Evolutionary conservation across 345 rosid genomes (phyloP).

Genomic region (Salix viminalis): DNA sequence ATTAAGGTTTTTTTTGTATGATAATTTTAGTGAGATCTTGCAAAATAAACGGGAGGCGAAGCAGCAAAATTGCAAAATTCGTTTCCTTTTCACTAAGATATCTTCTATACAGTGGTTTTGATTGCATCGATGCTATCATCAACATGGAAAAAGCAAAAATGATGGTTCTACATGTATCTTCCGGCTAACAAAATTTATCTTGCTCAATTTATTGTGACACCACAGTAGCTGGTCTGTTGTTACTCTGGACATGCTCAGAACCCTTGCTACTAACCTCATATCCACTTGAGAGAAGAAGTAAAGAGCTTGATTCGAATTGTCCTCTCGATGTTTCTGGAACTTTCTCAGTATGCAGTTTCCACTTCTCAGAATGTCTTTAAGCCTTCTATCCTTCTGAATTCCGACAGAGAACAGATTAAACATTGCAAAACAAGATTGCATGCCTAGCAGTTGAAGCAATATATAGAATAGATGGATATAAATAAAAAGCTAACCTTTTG

Average conservation of each 20-base stretch:
- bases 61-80: not conserved
- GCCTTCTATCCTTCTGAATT: constrained; percentile 64
- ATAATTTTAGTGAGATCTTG: not conserved
- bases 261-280: constrained; percentile 80
- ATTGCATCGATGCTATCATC: not conserved
- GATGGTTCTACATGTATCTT: constrained; percentile 75
- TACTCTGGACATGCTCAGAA: constrained; percentile 70
- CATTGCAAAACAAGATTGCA: not conserved
- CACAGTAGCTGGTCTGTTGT: constrained; percentile 70
- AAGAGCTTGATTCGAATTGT: constrained; percentile 55
- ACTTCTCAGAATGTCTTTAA: constrained; percentile 47
- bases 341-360: constrained; percentile 54
- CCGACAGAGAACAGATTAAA: not conserved
- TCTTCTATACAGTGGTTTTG: not conserved
- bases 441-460: not conserved
- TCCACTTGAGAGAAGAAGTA: constrained; percentile 89
- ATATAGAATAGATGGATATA: not conserved
- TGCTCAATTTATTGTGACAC: constrained; percentile 64
- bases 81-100: not conserved
- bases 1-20: not conserved
- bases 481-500: constrained; percentile 49
- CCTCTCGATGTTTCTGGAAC: constrained; percentile 39
- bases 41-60: not conserved
- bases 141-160: constrained; percentile 71
- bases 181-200: constrained; percentile 55